Evolutionary conservation across 192 early-diverging fungal genomes (phyloP).

Genomic region (Lunasporangiospora selenospora): DNA sequence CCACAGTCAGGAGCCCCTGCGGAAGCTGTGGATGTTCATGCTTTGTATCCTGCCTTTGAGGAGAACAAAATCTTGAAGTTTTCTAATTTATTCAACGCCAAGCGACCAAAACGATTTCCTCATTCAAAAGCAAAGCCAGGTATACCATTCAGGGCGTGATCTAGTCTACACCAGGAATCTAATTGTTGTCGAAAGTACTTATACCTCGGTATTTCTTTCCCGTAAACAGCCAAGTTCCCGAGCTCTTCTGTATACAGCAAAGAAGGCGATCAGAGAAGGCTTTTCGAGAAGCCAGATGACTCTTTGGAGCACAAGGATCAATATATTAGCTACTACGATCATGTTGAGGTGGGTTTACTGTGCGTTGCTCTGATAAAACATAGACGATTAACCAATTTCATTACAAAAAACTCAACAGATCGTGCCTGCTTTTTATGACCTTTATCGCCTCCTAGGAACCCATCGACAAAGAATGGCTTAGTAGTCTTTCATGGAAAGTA

Average conservation of each 20-base stretch:
- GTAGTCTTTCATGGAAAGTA: slow-evolving; percentile 43
- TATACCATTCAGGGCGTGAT: too few species aligned
- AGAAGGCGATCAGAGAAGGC: slow-evolving; percentile 11
- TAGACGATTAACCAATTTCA: too few species aligned
- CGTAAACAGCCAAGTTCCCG: too few species aligned
- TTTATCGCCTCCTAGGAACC: too few species aligned
- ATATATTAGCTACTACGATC: slow-evolving; percentile 18
- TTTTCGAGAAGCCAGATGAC: slow-evolving; percentile 36
- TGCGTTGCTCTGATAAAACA: too few species aligned
- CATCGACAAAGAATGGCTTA: slow-evolving; percentile 24
- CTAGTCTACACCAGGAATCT: too few species aligned
- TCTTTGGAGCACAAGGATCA: neutral
- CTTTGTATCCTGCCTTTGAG: slow-evolving; percentile 69
- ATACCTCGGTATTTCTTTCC: too few species aligned
- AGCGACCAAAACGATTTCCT: slow-evolving; percentile 47
- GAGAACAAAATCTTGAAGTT: slow-evolving; percentile 65
- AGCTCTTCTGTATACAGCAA: too few species aligned
- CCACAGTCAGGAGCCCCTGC: slow-evolving; percentile 7
- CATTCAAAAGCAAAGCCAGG: slow-evolving; percentile 46
- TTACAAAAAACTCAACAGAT: too few species aligned
- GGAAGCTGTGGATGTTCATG: slow-evolving; percentile 48
- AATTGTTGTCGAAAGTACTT: too few species aligned
- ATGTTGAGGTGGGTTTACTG: slow-evolving; percentile 12
- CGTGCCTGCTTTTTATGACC: too few species aligned
- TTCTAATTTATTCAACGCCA: slow-evolving; percentile 66